phyloP scores from a whole-genome alignment of 2,329 filamentous ascomycete species.

The Ophiostoma triangulosporum region DNA sequence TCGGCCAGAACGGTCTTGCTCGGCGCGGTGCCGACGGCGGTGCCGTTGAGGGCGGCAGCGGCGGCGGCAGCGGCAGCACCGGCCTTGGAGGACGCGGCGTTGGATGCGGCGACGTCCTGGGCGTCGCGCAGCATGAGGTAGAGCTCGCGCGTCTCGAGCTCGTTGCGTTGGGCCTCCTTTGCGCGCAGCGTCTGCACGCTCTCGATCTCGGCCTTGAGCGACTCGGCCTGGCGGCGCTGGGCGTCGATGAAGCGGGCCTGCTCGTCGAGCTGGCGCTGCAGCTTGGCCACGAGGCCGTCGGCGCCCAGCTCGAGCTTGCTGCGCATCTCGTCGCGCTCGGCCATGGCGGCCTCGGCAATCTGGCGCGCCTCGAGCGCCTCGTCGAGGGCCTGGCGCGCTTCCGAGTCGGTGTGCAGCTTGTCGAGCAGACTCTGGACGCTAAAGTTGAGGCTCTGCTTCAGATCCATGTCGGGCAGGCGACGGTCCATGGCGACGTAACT shows the following conservation, averaged over 20 bases:
- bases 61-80: neutral
- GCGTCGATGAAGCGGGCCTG: conserved; percentile 83
- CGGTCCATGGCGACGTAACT: conserved; percentile 98
- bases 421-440: conserved; percentile 91
- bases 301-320: conserved; percentile 81
- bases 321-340: conserved; percentile 90
- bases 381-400: conserved; percentile 82
- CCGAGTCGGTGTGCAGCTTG: conserved; percentile 90
- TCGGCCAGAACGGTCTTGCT: conserved; percentile 33
- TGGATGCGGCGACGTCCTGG: conserved; percentile 86
- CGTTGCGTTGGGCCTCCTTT: conserved; percentile 86
- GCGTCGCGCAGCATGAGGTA: conserved; percentile 98
- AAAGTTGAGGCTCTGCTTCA: conserved; percentile 95
- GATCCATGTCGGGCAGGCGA: conserved; percentile 86
- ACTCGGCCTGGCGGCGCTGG: conserved; percentile 72
- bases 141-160: conserved; percentile 87
- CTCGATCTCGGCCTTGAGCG: conserved; percentile 77
- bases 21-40: conserved; percentile 17
- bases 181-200: conserved; percentile 74
- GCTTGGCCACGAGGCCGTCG: conserved; percentile 80
- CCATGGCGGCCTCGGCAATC: conserved; percentile 89
- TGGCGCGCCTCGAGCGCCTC: conserved; percentile 82
- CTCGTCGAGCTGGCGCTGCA: conserved; percentile 89
- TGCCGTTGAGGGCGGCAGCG: neutral
- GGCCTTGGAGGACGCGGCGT: conserved; percentile 36